Evolutionary conservation across 371 early-diverging fungal genomes (phyloP).

Genomic region (Apophysomyces ossiformis): DNA sequence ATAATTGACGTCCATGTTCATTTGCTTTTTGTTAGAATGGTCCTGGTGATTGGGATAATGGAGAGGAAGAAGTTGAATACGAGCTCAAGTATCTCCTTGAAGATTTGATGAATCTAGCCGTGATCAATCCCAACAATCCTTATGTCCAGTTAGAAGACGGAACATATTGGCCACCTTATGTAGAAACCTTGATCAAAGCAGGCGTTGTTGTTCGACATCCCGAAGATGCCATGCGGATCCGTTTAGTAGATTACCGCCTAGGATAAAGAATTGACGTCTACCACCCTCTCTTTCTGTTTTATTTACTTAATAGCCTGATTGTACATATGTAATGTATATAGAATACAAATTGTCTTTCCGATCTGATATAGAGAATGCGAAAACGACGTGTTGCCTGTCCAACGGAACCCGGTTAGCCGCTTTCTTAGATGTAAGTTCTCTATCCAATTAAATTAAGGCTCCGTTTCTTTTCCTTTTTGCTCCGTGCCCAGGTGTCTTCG

Average conservation of each 20-base stretch:
- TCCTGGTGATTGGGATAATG: constrained; percentile 3
- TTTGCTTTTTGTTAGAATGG: neutral
- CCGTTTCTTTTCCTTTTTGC: too few relatives aligned
- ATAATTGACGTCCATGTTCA: neutral
- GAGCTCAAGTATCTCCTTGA: constrained; percentile 41
- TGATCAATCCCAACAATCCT: constrained; percentile 47
- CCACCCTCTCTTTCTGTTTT: neutral
- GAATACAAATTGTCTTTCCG: too few relatives aligned
- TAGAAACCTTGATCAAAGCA: constrained; percentile 58
- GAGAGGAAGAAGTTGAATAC: constrained; percentile 29
- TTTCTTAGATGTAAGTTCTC: too few relatives aligned
- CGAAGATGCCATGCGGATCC: constrained; percentile 46
- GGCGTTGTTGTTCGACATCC: constrained; percentile 60
- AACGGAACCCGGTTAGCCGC: too few relatives aligned
- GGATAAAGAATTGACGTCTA: neutral
- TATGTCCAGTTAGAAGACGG: constrained; percentile 49
- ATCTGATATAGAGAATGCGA: too few relatives aligned
- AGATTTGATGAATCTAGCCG: constrained; percentile 63
- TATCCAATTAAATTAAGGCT: too few relatives aligned
- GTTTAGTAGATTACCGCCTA: constrained; percentile 50
- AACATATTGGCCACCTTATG: constrained; percentile 59
- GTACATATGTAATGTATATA: too few relatives aligned
- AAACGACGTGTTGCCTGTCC: too few relatives aligned
- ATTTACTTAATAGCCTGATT: too few relatives aligned
- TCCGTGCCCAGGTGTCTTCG: too few relatives aligned